phyloP scores from a whole-genome alignment of 192 early-diverging fungal species.

The Gryganskiella cystojenkinii region DNA sequence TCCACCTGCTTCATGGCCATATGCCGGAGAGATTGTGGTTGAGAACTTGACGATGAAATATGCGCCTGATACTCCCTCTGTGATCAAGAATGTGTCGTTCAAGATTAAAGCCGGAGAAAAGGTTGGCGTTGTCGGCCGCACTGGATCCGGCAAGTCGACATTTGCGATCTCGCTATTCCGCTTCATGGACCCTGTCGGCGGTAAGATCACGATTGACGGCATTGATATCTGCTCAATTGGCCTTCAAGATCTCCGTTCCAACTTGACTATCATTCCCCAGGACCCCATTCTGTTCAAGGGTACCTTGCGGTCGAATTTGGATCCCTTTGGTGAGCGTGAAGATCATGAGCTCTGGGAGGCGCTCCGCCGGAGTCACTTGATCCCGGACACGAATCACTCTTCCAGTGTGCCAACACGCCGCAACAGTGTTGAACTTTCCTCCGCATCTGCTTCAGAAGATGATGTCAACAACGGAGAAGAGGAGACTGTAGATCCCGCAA shows the following conservation, averaged over 20 bases:
- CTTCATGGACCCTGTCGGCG: constrained; percentile 77
- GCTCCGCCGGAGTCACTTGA: constrained; percentile 77
- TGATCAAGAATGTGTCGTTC: constrained; percentile 78
- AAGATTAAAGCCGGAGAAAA: constrained; percentile 66
- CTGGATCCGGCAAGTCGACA: constrained; percentile 85
- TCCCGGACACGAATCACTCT: too few species aligned
- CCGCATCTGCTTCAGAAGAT: too few species aligned
- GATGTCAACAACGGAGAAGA: too few species aligned
- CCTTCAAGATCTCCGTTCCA: constrained; percentile 78
- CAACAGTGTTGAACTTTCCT: too few species aligned
- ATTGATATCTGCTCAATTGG: constrained; percentile 78
- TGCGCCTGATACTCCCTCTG: constrained; percentile 70
- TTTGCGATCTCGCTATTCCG: constrained; percentile 81
- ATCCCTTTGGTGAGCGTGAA: constrained; percentile 83
- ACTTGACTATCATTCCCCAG: constrained; percentile 90
- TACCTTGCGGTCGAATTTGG: constrained; percentile 85
- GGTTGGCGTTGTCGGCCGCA: constrained; percentile 84
- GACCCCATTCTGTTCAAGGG: constrained; percentile 87
- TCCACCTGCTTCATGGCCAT: constrained; percentile 71
- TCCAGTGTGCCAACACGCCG: too few species aligned
- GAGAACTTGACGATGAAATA: constrained; percentile 80
- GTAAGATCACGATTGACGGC: constrained; percentile 78
- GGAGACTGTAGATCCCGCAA: too few species aligned
- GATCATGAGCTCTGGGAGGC: constrained; percentile 83
- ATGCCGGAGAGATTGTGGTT: constrained; percentile 76